phyloP scores from a whole-genome alignment of 495 filamentous ascomycete species.

The Penicillium goetzii region DNA sequence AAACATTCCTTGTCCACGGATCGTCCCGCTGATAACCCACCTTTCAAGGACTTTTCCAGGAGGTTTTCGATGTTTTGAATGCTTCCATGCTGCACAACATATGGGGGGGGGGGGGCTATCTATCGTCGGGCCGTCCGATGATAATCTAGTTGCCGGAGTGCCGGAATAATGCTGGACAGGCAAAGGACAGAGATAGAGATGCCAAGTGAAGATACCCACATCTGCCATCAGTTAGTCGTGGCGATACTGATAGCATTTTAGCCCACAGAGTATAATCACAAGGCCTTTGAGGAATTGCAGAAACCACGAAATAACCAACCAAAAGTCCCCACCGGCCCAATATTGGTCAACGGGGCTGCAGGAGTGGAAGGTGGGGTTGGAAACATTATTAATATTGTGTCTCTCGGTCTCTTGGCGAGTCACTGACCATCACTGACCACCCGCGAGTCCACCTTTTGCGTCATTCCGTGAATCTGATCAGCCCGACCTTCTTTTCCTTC shows the following conservation, averaged over 20 bases:
- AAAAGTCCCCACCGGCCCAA: not conserved
- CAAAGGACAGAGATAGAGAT: not conserved
- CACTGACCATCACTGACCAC: conserved; percentile 1
- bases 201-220: not conserved
- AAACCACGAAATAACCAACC: not conserved
- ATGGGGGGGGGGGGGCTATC: not conserved
- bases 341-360: conserved; percentile 4
- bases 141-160: not conserved
- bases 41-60: not conserved
- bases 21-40: conserved; percentile 1
- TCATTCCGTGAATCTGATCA: conserved; percentile 21
- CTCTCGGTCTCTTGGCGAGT: not conserved
- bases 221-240: not conserved
- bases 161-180: not conserved
- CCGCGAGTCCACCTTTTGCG: conserved; percentile 27
- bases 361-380: conserved; percentile 3
- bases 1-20: conserved; percentile 16
- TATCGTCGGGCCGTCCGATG: not conserved
- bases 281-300: not conserved
- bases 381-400: not conserved
- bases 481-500: conserved; percentile 1
- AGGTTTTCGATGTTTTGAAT: not conserved
- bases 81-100: conserved; percentile 1
- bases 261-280: not conserved
- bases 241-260: not conserved